Evolutionary conservation across 345 rosid species (phyloP).

Genomic region (Arabis alpina): DNA sequence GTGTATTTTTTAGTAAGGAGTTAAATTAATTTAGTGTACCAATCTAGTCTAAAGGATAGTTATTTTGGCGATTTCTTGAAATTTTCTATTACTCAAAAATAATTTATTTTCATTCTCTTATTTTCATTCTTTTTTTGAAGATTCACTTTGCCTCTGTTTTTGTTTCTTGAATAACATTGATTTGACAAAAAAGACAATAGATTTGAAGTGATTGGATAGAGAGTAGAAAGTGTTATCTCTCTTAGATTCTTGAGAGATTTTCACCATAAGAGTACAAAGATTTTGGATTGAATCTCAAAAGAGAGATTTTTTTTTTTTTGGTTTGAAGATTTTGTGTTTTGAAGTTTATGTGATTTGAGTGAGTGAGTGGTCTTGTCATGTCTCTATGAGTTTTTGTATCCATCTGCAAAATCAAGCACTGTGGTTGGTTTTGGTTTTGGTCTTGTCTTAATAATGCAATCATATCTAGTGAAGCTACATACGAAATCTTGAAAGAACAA

Average conservation of each 20-base stretch:
- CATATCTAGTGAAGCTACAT: constrained; percentile 15
- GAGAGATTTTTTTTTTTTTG: constrained; percentile 16
- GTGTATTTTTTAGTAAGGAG: neutral
- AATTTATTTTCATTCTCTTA: constrained; percentile 5
- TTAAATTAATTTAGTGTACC: neutral
- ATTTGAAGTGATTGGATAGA: constrained; percentile 35
- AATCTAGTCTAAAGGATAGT: neutral
- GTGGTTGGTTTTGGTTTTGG: constrained; percentile 23
- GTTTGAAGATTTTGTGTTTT: constrained; percentile 26
- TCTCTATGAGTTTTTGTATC: constrained; percentile 41
- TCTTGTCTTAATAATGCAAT: constrained; percentile 37
- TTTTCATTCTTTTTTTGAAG: constrained; percentile 32
- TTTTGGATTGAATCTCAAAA: constrained; percentile 39
- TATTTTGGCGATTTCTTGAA: constrained; percentile 31
- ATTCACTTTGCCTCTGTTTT: constrained; percentile 20
- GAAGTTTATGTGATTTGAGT: constrained; percentile 46
- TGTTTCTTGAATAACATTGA: constrained; percentile 48
- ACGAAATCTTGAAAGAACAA: neutral
- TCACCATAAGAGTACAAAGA: constrained; percentile 32
- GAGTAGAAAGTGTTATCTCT: constrained; percentile 8
- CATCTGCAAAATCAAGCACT: constrained; percentile 42
- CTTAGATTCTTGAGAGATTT: constrained; percentile 25
- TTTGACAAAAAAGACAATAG: constrained; percentile 45
- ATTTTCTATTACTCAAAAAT: neutral
- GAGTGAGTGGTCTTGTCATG: constrained; percentile 53